A percentile compares a stretch with the other conserved stretches of the same genome.
Evolutionary conservation across 1,284 basidiomycete genomes (phyloP).

Genomic region (Sanghuangporus sanghuang): DNA sequence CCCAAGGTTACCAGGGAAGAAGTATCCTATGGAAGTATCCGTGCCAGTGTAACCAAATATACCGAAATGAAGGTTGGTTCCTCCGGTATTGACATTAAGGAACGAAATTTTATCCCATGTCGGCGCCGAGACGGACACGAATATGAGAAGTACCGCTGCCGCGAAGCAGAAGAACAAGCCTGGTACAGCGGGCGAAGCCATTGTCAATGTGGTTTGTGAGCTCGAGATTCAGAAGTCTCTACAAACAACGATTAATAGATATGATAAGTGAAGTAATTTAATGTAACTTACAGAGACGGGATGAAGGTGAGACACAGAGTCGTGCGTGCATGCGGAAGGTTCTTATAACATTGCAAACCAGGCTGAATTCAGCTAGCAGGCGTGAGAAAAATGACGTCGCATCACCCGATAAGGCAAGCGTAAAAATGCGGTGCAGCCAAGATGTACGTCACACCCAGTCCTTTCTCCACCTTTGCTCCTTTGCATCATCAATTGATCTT

Average conservation of each 20-base stretch:
- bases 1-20: conserved; percentile 37
- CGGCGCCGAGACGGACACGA: conserved; percentile 65
- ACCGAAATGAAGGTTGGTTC: conserved; percentile 50
- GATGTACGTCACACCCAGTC: not conserved
- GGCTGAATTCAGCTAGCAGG: not conserved
- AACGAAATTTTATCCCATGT: conserved; percentile 71
- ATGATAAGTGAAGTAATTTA: not conserved
- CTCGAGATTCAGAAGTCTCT: not conserved
- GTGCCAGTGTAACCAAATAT: conserved; percentile 75
- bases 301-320: not conserved
- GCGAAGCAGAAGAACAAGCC: conserved; percentile 51
- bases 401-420: not conserved
- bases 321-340: not conserved
- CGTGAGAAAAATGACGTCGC: not conserved
- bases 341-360: not conserved
- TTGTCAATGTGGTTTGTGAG: not conserved
- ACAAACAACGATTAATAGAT: not conserved
- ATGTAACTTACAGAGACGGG: not conserved
- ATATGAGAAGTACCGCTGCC: conserved; percentile 61
- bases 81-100: conserved; percentile 45
- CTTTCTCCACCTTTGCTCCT: not conserved
- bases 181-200: conserved; percentile 32
- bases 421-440: not conserved
- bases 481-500: not conserved
- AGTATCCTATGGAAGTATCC: conserved; percentile 47